A percentile compares a stretch with the other conserved stretches of the same genome.
Evolutionary conservation across 2,329 filamentous ascomycete species (phyloP).

Genomic region (Lasiodiplodia hormozganensis): DNA sequence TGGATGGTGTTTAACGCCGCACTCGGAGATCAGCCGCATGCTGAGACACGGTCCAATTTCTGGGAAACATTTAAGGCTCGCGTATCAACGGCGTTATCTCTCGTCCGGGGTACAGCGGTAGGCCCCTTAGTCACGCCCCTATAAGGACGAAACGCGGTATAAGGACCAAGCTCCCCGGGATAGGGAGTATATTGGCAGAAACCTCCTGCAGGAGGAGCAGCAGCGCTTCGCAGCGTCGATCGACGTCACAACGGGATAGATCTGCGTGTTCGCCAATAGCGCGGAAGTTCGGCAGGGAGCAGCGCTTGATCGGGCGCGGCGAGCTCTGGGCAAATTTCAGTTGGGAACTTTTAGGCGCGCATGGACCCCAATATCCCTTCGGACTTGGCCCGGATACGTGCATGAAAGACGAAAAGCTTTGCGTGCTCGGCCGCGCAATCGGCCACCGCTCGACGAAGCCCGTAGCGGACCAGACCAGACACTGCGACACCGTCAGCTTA

Average conservation of each 20-base stretch:
- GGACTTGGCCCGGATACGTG: constrained; percentile 10
- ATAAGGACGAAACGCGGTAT: constrained; percentile 8
- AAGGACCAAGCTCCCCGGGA: background rate
- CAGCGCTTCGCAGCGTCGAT: background rate
- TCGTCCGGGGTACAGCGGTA: constrained; percentile 5
- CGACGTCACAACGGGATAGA: background rate
- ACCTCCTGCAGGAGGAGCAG: constrained; percentile 1
- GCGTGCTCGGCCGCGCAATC: background rate
- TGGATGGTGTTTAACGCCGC: background rate
- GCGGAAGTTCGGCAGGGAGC: constrained; percentile 1
- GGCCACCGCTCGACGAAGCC: background rate
- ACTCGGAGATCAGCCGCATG: constrained; percentile 8
- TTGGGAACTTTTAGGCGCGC: constrained; percentile 21
- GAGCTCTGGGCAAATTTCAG: constrained; percentile 16
- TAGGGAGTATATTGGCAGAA: constrained; percentile 11
- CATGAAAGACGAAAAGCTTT: background rate
- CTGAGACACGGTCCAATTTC: constrained; percentile 8
- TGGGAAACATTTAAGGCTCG: background rate
- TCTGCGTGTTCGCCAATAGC: constrained; percentile 12
- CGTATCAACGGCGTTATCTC: constrained; percentile 14
- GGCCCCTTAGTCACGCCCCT: constrained; percentile 6
- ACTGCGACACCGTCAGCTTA: background rate
- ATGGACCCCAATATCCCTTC: constrained; percentile 19
- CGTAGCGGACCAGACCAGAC: background rate
- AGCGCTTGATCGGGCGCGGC: constrained; percentile 1